Evolutionary conservation across 2,329 filamentous ascomycete species (phyloP).

Genomic region (Colletotrichum orchidophilum): DNA sequence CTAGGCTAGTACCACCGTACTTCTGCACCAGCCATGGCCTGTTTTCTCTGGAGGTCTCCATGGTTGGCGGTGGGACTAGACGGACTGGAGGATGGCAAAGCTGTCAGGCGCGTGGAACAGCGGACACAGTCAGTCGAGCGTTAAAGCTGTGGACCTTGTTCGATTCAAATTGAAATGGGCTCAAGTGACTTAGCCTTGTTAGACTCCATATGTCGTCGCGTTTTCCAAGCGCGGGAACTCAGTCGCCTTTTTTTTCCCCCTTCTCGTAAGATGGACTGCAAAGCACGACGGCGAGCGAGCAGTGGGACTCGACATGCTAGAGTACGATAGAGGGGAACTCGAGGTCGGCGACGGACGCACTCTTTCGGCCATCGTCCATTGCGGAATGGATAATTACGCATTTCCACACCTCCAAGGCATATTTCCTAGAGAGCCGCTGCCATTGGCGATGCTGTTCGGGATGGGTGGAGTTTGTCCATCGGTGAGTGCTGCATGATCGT

Average conservation of each 20-base stretch:
- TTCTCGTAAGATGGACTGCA: not conserved
- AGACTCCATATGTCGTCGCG: slow-evolving; percentile 11
- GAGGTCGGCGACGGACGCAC: not conserved
- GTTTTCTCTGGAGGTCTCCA: slow-evolving; percentile 42
- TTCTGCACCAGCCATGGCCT: slow-evolving; percentile 89
- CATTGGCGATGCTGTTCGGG: slow-evolving; percentile 1
- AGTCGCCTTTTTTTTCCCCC: not conserved
- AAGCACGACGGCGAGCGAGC: not conserved
- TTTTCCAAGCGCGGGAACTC: not conserved
- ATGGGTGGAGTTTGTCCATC: slow-evolving; percentile 7
- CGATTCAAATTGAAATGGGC: not conserved
- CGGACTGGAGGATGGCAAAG: not conserved
- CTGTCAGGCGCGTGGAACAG: not conserved
- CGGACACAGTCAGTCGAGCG: not conserved
- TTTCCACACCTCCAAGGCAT: not conserved
- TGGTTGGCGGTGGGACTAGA: slow-evolving; percentile 1
- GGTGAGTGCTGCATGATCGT: slow-evolving; percentile 16
- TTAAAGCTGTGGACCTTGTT: not conserved
- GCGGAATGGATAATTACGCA: not conserved
- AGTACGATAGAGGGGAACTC: not conserved
- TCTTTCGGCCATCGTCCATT: slow-evolving; percentile 3
- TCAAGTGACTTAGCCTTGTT: not conserved
- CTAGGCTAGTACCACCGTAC: slow-evolving; percentile 93
- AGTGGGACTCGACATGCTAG: not conserved
- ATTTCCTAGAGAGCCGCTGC: not conserved